Percentiles rank a stretch among this genome's conserved stretches.
phyloP scores from a whole-genome alignment of 2,329 filamentous ascomycete genomes.

The Colletotrichum nymphaeae region DNA sequence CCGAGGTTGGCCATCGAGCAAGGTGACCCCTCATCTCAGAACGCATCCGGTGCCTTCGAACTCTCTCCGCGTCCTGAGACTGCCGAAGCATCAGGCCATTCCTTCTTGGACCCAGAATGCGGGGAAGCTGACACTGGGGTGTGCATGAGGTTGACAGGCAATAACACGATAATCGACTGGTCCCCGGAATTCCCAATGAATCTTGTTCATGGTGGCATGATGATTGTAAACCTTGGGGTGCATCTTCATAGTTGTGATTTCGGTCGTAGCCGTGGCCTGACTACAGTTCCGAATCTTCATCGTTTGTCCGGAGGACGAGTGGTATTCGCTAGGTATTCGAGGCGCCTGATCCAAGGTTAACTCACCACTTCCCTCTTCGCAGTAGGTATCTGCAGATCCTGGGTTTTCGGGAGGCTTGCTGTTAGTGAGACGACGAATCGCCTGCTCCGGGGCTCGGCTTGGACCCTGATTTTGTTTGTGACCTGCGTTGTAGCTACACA shows the following conservation, averaged over 20 bases:
- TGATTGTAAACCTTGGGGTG: neutral
- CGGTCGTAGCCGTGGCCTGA: constrained; percentile 6
- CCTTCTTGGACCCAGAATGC: constrained; percentile 9
- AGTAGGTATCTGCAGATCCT: neutral
- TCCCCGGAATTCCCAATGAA: constrained; percentile 8
- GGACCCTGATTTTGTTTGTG: constrained; percentile 19
- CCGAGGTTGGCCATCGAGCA: neutral
- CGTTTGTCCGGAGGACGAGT: neutral
- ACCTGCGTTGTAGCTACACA: neutral
- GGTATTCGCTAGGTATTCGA: neutral
- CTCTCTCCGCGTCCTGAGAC: constrained; percentile 28
- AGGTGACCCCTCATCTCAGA: constrained; percentile 8
- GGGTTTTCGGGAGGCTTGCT: constrained; percentile 7
- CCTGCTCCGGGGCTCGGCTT: constrained; percentile 3
- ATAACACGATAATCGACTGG: constrained; percentile 10
- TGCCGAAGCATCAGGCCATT: constrained; percentile 27
- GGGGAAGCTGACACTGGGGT: constrained; percentile 18
- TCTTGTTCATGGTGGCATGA: constrained; percentile 14
- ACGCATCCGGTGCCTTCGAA: constrained; percentile 9
- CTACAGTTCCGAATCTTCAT: neutral
- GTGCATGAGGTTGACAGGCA: constrained; percentile 9
- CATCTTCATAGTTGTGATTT: constrained; percentile 3
- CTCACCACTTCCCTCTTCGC: neutral
- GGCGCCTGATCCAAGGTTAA: neutral
- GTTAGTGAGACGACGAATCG: neutral